These are phyloP conservation scores for Jaenimonas drosophilae DNA, from an alignment of 208 protist species.

Conservation along the genomic window DNA sequence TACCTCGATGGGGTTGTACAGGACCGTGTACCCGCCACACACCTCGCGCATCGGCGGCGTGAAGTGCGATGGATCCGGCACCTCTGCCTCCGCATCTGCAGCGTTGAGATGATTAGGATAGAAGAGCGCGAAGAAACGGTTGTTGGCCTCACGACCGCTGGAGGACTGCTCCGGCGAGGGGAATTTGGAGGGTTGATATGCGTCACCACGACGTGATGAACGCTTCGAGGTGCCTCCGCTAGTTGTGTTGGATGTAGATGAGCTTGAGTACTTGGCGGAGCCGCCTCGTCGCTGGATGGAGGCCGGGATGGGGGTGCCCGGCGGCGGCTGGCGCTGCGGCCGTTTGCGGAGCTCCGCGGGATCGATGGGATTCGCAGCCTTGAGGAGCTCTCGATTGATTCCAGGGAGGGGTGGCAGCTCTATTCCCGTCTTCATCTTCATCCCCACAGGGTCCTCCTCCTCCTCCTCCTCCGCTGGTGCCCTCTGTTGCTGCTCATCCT, in stretches of 20 bases:
- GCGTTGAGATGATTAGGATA: background rate
- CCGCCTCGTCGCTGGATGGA: background rate
- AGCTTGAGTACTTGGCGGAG: too few relatives aligned
- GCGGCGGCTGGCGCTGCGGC: too few relatives aligned
- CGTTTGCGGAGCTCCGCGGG: too few relatives aligned
- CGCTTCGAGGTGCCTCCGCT: too few relatives aligned
- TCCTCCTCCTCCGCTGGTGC: constrained; percentile 7
- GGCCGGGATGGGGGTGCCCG: background rate
- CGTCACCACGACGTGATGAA: too few relatives aligned
- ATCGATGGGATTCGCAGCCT: too few relatives aligned
- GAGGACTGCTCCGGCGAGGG: constrained; percentile 1
- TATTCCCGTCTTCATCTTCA: too few relatives aligned
- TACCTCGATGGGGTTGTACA: constrained; percentile 77
- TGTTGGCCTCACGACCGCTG: background rate
- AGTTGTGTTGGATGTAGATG: too few relatives aligned
- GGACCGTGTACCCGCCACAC: constrained; percentile 52
- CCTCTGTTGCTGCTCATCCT: constrained; percentile 1
- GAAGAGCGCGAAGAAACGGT: constrained; percentile 1
- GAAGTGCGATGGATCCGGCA: background rate
- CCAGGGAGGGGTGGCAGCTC: too few relatives aligned
- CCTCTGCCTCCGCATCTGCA: background rate
- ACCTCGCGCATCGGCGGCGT: constrained; percentile 15
- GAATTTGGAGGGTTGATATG: background rate
- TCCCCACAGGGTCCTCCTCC: too few relatives aligned
- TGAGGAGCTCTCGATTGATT: too few relatives aligned